Percentiles rank a stretch among this genome's conserved stretches.
Conservation (phyloP, 2,329 filamentous ascomycete genomes). For the Neurospora crassa region DNA sequence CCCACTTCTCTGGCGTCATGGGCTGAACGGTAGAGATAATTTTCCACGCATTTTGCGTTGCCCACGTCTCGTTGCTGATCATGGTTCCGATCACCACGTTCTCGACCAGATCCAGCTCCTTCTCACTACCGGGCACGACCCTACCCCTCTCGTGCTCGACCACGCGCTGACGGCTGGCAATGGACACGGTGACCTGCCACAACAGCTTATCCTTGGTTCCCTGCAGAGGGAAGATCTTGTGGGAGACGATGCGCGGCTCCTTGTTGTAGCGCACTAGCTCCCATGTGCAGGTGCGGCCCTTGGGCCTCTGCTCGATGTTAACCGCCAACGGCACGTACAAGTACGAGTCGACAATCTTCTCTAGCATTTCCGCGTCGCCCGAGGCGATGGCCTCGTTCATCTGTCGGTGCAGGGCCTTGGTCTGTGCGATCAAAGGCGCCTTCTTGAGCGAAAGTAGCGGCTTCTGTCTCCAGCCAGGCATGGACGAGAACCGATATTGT, state of each 20-base stretch:
- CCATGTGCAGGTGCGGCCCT: slow-evolving; percentile 39
- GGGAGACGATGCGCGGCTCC: slow-evolving; percentile 41
- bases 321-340: slow-evolving; percentile 42
- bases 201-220: slow-evolving; percentile 31
- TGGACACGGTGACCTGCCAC: slow-evolving; percentile 51
- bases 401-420: slow-evolving; percentile 48
- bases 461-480: slow-evolving; percentile 31
- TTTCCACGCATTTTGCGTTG: slow-evolving; percentile 42
- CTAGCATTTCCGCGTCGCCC: slow-evolving; percentile 42
- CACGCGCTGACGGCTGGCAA: slow-evolving; percentile 46
- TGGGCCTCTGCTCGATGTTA: slow-evolving; percentile 42
- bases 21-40: slow-evolving; percentile 55
- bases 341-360: slow-evolving; percentile 42
- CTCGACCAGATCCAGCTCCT: slow-evolving; percentile 48
- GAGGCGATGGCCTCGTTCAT: slow-evolving; percentile 53
- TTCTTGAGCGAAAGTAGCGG: slow-evolving; percentile 35
- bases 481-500: slow-evolving; percentile 35
- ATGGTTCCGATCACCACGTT: slow-evolving; percentile 51
- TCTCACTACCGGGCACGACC: slow-evolving; percentile 36
- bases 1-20: slow-evolving; percentile 36
- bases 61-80: slow-evolving; percentile 35
- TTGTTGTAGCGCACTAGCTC: slow-evolving; percentile 42
- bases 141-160: slow-evolving; percentile 25
- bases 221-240: slow-evolving; percentile 40
- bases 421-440: slow-evolving; percentile 37